Evolutionary conservation across 441 rosid genomes (phyloP), one percentile per base, ranked within the genome.

Genomic region (Adansonia madagascariensis): DNA sequence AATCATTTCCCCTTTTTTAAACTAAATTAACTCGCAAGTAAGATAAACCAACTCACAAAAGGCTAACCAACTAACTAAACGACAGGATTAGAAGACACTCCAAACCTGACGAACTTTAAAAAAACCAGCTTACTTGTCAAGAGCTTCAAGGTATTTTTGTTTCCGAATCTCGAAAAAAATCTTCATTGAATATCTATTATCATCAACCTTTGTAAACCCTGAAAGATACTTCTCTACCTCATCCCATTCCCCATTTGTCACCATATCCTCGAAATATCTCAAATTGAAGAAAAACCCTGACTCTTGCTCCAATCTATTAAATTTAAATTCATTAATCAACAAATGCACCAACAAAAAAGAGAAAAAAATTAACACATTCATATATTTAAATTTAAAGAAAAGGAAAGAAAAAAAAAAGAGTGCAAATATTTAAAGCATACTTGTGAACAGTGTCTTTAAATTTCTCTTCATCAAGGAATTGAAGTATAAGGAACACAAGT

Each of bases 171-270:
- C 97, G 0, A 92, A 92, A 82, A 90, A 92, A 73, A 91, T 92
- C 85, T 92, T 92, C 94, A 90, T 92, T 17, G 94, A 92, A 76
- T 92, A 92, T 87, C 92, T 84, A 72, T 92, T 92, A 73, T 92
- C 94, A 77, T 90, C 97, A 43, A 92, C 91, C 80, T 90, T 92
- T 0, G 97, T 92, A 77, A 92, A 92, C 12, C 97, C 97, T 24
- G 97, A 92, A 6, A 92, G 77, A 80, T 90, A 92, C 86, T 90
- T 92, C 84, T 92, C 94, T 56, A 92, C 91, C 72, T 92, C 93
- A 79, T 92, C 97, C 97, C 97, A 92, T 84, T 92, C 94, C 53
- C 94, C 97, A 81, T 86, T 91, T 47, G 91, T 88, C 80, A 91
- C 93, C 92, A 88, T 88, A 22, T 92, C 97, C 82, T 92, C 97